phyloP scores from a whole-genome alignment of 345 rosid species.

The Salix brachista region DNA sequence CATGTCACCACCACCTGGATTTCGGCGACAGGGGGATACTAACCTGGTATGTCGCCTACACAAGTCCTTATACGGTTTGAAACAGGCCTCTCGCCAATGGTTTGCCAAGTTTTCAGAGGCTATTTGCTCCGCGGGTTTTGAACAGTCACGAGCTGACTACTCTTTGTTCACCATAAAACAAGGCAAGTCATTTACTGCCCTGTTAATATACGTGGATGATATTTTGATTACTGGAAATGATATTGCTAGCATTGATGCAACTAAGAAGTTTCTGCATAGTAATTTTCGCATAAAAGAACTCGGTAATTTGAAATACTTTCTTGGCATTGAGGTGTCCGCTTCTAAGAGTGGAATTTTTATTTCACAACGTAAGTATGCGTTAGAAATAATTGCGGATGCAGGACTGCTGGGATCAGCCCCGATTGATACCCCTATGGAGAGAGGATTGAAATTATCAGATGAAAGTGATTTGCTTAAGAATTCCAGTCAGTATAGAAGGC shows the following conservation, averaged over 20 bases:
- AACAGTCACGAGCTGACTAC: background rate
- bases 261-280: background rate
- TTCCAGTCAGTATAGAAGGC: background rate
- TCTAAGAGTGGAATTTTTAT: background rate
- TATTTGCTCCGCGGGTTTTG: background rate
- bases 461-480: constrained; percentile 3
- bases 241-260: background rate
- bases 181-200: background rate
- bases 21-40: background rate
- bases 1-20: background rate
- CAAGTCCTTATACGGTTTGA: background rate
- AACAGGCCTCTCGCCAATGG: background rate
- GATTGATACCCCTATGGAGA: background rate
- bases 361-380: background rate
- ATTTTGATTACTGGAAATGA: constrained; percentile 6
- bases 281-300: constrained; percentile 1
- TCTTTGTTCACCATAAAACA: background rate
- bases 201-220: background rate
- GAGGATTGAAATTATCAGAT: constrained; percentile 3
- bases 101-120: background rate
- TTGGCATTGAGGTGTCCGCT: background rate
- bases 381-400: background rate
- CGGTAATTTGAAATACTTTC: background rate
- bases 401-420: background rate
- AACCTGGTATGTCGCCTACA: background rate